Conservation (phyloP, 2,329 filamentous ascomycete genomes). For the Diatrype stigma region DNA sequence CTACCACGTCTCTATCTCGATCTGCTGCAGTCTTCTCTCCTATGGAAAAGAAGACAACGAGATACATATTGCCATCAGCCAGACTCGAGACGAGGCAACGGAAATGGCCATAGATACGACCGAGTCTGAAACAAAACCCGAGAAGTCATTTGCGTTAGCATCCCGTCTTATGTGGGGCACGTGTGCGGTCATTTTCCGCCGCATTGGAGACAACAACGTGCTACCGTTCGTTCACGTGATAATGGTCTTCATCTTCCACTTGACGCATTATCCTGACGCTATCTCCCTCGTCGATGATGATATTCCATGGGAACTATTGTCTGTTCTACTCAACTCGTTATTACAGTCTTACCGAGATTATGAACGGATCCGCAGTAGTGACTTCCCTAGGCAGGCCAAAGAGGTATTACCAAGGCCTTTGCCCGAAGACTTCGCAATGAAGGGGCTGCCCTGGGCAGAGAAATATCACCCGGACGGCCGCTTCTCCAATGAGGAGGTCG, state of each 20-base stretch:
- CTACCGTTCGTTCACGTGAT: conserved; percentile 60
- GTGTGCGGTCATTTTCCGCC: conserved; percentile 39
- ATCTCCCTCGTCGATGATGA: conserved; percentile 39
- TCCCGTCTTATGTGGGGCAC: conserved; percentile 21
- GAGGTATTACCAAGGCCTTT: conserved; percentile 49
- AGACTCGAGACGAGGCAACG: conserved; percentile 22
- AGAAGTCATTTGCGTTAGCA: conserved; percentile 17
- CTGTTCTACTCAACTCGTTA: conserved; percentile 34
- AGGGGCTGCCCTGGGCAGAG: conserved; percentile 58
- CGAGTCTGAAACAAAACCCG: conserved; percentile 8
- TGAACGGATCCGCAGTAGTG: conserved; percentile 33
- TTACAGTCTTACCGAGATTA: conserved; percentile 26
- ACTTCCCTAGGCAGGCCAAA: conserved; percentile 45
- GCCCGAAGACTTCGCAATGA: conserved; percentile 65
- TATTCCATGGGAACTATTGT: conserved; percentile 52
- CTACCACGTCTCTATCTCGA: conserved; percentile 54
- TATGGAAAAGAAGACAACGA: conserved; percentile 49
- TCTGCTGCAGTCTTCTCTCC: conserved; percentile 47
- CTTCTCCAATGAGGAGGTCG: conserved; percentile 55
- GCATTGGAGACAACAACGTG: conserved; percentile 54
- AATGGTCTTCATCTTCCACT: conserved; percentile 53
- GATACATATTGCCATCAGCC: conserved; percentile 37
- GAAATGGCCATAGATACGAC: conserved; percentile 18
- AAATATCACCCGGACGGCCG: conserved; percentile 55
- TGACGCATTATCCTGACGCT: conserved; percentile 37